phyloP scores from a whole-genome alignment of 495 filamentous ascomycete species.

The Neurospora intermedia region DNA sequence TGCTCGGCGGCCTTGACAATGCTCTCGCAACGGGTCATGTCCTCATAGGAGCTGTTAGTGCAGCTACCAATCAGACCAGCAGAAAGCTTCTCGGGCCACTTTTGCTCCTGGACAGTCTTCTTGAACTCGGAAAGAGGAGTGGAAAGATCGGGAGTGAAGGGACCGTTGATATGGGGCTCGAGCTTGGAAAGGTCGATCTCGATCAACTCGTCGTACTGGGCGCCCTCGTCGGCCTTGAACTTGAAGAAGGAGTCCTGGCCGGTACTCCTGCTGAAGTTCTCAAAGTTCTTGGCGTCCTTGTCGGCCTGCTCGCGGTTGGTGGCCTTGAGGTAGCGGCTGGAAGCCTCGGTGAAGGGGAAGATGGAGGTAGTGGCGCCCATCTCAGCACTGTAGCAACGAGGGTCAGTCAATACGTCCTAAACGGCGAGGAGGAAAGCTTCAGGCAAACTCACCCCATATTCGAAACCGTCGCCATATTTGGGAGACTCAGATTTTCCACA shows the following conservation, averaged over 20 bases:
- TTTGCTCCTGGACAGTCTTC: slow-evolving; percentile 65
- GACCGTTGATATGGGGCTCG: slow-evolving; percentile 96
- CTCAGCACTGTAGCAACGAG: slow-evolving; percentile 44
- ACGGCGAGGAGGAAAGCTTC: background rate
- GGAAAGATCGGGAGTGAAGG: slow-evolving; percentile 90
- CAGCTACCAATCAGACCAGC: slow-evolving; percentile 94
- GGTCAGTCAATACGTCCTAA: background rate
- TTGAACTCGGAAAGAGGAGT: slow-evolving; percentile 84
- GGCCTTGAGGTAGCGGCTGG: slow-evolving; percentile 61
- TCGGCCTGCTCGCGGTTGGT: slow-evolving; percentile 72
- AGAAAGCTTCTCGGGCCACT: slow-evolving; percentile 84
- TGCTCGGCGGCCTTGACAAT: slow-evolving; percentile 81
- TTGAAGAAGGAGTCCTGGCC: slow-evolving; percentile 29
- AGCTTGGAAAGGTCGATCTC: slow-evolving; percentile 84
- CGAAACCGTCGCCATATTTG: slow-evolving; percentile 84
- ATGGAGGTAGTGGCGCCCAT: slow-evolving; percentile 94
- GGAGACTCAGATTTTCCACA: slow-evolving; percentile 78
- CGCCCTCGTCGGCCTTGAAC: slow-evolving; percentile 64
- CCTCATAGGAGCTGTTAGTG: slow-evolving; percentile 96
- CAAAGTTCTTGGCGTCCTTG: slow-evolving; percentile 44
- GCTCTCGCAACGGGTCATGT: slow-evolving; percentile 90
- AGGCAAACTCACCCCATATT: slow-evolving; percentile 54
- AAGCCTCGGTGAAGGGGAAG: slow-evolving; percentile 51
- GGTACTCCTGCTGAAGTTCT: slow-evolving; percentile 27
- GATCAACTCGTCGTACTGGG: slow-evolving; percentile 80